Conservation (phyloP, 2,329 filamentous ascomycete species). For the Epicoccum nigrum region DNA sequence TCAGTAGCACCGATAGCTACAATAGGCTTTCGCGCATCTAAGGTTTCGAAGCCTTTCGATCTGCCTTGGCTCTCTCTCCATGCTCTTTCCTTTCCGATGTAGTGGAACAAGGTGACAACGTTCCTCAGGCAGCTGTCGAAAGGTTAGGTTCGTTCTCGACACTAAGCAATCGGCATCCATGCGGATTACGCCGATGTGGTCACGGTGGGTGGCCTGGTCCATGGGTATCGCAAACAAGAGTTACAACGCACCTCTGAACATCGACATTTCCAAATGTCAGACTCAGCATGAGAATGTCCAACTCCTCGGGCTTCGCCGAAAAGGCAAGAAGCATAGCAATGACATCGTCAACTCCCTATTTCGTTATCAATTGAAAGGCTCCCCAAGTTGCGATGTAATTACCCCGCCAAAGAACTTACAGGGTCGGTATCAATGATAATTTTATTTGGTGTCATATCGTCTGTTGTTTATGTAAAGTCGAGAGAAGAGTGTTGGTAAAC, state of each 20-base stretch:
- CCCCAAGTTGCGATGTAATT: not conserved
- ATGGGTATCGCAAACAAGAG: not conserved
- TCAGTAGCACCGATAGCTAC: slow-evolving; percentile 87
- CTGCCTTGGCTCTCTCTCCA: slow-evolving; percentile 77
- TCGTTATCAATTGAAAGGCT: not conserved
- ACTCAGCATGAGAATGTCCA: slow-evolving; percentile 84
- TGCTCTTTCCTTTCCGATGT: slow-evolving; percentile 84
- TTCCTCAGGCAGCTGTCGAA: slow-evolving; percentile 79
- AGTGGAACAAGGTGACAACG: slow-evolving; percentile 86
- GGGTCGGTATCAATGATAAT: slow-evolving; percentile 98
- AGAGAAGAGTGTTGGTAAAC: slow-evolving; percentile 5
- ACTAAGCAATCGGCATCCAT: not conserved
- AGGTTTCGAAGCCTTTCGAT: slow-evolving; percentile 72
- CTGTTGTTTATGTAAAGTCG: not conserved
- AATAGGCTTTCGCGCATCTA: slow-evolving; percentile 77
- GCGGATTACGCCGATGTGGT: no score
- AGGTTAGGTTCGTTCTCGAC: not conserved
- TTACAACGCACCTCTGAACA: slow-evolving; percentile 69
- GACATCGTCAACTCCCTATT: slow-evolving; percentile 86
- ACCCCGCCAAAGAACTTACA: slow-evolving; percentile 55
- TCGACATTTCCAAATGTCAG: slow-evolving; percentile 95
- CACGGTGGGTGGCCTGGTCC: not conserved
- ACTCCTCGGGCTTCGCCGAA: slow-evolving; percentile 78
- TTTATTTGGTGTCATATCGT: slow-evolving; percentile 55
- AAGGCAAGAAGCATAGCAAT: slow-evolving; percentile 87